A percentile compares a stretch with the other conserved stretches of the same genome.
phyloP scores from a whole-genome alignment of 805 yeast genomes.

The Wickerhamomyces queroliae region DNA sequence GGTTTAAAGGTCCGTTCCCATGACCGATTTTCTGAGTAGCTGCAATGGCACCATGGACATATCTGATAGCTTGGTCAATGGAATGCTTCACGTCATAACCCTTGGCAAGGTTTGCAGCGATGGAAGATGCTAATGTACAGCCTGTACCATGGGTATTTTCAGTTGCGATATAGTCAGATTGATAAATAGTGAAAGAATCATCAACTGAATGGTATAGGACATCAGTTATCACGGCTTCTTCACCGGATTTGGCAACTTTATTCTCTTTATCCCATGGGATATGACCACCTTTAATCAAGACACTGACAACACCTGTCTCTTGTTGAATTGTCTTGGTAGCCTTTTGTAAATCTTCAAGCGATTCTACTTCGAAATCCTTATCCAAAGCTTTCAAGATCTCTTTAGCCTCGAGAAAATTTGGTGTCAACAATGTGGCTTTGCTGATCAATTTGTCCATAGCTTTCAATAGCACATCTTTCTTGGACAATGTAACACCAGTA shows the following conservation, averaged over 20 bases:
- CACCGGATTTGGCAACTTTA: slow-evolving; percentile 11
- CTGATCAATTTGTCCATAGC: slow-evolving; percentile 42
- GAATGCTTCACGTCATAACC: slow-evolving; percentile 42
- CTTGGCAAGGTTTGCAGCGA: slow-evolving; percentile 68
- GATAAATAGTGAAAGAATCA: slow-evolving; percentile 35
- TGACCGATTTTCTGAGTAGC: slow-evolving; percentile 37
- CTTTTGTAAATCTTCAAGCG: slow-evolving; percentile 34
- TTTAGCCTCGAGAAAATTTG: slow-evolving; percentile 66
- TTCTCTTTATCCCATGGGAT: slow-evolving; percentile 34
- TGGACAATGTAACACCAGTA: slow-evolving; percentile 59
- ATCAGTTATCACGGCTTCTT: slow-evolving; percentile 39
- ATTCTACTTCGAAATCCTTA: slow-evolving; percentile 19
- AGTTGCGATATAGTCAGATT: slow-evolving; percentile 40
- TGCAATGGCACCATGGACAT: slow-evolving; percentile 59
- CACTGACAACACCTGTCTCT: slow-evolving; percentile 38
- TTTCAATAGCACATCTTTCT: slow-evolving; percentile 36
- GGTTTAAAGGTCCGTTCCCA: slow-evolving; percentile 77
- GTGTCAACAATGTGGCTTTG: slow-evolving; percentile 60
- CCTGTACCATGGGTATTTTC: slow-evolving; percentile 84
- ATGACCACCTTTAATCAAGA: slow-evolving; percentile 82
- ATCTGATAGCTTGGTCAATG: slow-evolving; percentile 52
- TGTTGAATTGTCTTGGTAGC: slow-evolving; percentile 35
- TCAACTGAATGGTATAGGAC: slow-evolving; percentile 41
- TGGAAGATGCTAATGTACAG: slow-evolving; percentile 78
- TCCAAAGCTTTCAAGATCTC: slow-evolving; percentile 30